A percentile compares a stretch with the other conserved stretches of the same genome.
These are phyloP conservation scores for Zygoascus flipseniorum DNA, from an alignment of 805 yeast genomes.

Conservation along the genomic window DNA sequence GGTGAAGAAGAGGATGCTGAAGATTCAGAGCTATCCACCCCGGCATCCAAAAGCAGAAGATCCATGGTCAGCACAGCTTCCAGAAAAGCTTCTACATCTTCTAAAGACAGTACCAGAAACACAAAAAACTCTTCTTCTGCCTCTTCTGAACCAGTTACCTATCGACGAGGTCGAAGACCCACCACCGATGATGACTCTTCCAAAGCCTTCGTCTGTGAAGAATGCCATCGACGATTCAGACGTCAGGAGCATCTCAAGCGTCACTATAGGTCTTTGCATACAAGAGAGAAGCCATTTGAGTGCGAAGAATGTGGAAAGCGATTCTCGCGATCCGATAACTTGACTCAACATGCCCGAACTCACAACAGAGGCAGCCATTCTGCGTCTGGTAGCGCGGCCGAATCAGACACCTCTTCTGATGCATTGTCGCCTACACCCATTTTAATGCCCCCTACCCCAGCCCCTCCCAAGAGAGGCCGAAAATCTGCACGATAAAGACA, in stretches of 20 bases:
- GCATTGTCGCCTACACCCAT: constrained; percentile 3
- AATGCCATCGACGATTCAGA: constrained; percentile 57
- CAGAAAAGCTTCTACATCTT: constrained; percentile 1
- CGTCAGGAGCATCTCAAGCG: constrained; percentile 73
- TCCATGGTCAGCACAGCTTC: not conserved
- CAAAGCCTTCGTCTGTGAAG: constrained; percentile 55
- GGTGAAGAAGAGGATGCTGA: constrained; percentile 1
- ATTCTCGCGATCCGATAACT: constrained; percentile 29
- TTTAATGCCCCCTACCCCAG: constrained; percentile 9
- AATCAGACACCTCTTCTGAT: not conserved
- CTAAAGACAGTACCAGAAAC: not conserved
- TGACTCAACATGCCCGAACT: constrained; percentile 27
- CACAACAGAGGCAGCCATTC: constrained; percentile 10
- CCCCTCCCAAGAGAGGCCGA: not conserved
- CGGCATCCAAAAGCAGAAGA: not conserved
- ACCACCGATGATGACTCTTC: constrained; percentile 37
- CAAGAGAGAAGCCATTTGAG: constrained; percentile 47
- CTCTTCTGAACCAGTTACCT: constrained; percentile 1
- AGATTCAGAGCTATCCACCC: not conserved
- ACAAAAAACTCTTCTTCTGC: not conserved
- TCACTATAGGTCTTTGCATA: constrained; percentile 65
- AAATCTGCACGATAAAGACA: not conserved
- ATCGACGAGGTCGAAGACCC: constrained; percentile 52
- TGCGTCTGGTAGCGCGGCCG: not conserved
- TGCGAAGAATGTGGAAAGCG: constrained; percentile 26